Percentiles rank a stretch among this genome's conserved stretches.
Evolutionary conservation across 257 asterid genomes (phyloP).

Genomic region (Solanum commersonii): DNA sequence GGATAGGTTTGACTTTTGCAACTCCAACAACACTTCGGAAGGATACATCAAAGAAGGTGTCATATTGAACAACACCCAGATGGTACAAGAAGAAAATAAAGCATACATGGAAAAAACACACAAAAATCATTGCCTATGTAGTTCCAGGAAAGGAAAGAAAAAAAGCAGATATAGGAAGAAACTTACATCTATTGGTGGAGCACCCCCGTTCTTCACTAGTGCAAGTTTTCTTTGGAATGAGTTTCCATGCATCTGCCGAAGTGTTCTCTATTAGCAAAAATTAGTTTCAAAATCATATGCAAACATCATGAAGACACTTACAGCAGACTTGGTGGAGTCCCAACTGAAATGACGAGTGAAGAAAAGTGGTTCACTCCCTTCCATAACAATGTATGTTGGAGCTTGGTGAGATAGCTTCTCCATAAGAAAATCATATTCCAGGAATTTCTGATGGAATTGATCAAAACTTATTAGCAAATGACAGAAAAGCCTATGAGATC

Average conservation of each 20-base stretch:
- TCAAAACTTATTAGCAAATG: not conserved
- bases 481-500: not conserved
- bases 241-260: constrained; percentile 78
- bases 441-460: constrained; percentile 50
- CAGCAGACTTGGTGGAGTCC: constrained; percentile 76
- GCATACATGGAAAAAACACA: not conserved
- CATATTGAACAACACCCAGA: not conserved
- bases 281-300: not conserved
- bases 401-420: constrained; percentile 69
- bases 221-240: constrained; percentile 90
- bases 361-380: constrained; percentile 85
- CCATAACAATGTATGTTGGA: constrained; percentile 72
- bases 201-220: constrained; percentile 55
- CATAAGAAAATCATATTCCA: constrained; percentile 81
- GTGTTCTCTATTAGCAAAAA: constrained; percentile 6
- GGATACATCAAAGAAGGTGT: not conserved
- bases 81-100: not conserved
- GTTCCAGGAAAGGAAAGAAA: not conserved
- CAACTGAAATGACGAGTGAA: constrained; percentile 92
- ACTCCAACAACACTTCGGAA: not conserved
- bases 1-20: not conserved
- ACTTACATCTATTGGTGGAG: constrained; percentile 61
- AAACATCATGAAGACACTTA: constrained; percentile 31
- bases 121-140: not conserved
- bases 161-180: constrained; percentile 3